Base-by-base conservation (phyloP, 1,284 basidiomycete genomes). In the Ustilago vetiveriae region DNA sequence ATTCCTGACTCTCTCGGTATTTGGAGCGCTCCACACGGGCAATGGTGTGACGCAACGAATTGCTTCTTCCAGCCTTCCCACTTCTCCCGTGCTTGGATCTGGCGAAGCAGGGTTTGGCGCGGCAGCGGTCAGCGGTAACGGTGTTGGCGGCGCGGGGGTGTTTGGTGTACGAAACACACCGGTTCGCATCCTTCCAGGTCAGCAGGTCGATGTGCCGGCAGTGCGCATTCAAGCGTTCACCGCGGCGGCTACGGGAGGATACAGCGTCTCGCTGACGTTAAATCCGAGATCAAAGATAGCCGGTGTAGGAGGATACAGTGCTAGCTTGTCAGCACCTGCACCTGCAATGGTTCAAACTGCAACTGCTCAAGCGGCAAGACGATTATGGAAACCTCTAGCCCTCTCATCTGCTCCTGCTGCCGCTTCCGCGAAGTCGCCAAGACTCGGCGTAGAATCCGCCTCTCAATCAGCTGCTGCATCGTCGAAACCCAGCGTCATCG, bases 161-260 rank as follows among this genome's bases (percentile, higher is more conserved):
- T 65, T 65, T 29, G 42, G 54, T 14, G 54, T 64, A 13, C 19
- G 60, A 23, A 64, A 52, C 29, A 64, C 60, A 1, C 60, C 60
- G 4, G 40, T 57, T 3, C 29, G 60, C 3, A 23, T 57, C 2
- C 33, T 33, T 6, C 13, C 60, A 6, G 44, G 54, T 0, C 23
- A 17, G 4, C 19, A 33, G 5, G 30, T 53, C 9, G 35, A 44
- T 3, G 45, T 64, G 14, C 60, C 60, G 0, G n/a, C 53, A 0
- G 49, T 64, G 8, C 35, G 43, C 6, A 64, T 64, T n/a, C 60
- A 64, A 21, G 35, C 53, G 3, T 40, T 44, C 11, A 64, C 60
- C 0, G 60, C 60, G n/a, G 60, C 60, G 19, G 48, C 53, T 4
- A 57, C 60, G 6, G 35, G 21, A 3, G 60, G 60, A 7, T 64